Conservation (phyloP, 495 filamentous ascomycete species). For the Penicillium goetzii region DNA sequence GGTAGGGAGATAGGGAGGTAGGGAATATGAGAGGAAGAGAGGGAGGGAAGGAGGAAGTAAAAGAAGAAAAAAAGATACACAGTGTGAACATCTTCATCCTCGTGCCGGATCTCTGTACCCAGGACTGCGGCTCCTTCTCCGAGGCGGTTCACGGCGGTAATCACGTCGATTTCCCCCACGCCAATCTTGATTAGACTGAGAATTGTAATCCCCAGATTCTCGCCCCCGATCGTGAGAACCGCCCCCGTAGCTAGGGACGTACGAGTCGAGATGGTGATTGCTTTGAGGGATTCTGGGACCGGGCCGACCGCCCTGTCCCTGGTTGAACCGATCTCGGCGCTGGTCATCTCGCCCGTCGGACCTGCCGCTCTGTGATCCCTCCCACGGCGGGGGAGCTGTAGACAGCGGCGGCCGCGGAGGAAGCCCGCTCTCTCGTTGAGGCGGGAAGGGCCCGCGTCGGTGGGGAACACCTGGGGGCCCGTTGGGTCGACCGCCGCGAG, state of each 20-base stretch:
- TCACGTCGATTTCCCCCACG: slow-evolving; percentile 35
- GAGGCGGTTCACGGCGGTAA: slow-evolving; percentile 38
- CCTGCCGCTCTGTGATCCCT: slow-evolving; percentile 31
- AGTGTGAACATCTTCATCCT: slow-evolving; percentile 9
- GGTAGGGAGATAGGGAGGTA: not conserved
- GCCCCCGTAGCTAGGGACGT: slow-evolving; percentile 42
- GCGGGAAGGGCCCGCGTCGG: slow-evolving; percentile 34
- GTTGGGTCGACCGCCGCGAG: slow-evolving; percentile 33
- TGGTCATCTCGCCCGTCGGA: slow-evolving; percentile 34
- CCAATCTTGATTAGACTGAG: slow-evolving; percentile 28
- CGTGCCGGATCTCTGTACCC: slow-evolving; percentile 31
- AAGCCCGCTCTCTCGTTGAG: slow-evolving; percentile 39
- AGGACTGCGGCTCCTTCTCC: slow-evolving; percentile 49
- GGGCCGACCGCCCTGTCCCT: slow-evolving; percentile 25
- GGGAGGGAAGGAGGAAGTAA: not conserved
- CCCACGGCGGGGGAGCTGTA: slow-evolving; percentile 35
- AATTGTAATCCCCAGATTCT: slow-evolving; percentile 26
- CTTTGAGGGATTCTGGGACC: slow-evolving; percentile 31
- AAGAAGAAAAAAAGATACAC: not conserved
- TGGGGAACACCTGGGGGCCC: slow-evolving; percentile 25
- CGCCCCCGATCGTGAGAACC: slow-evolving; percentile 30
- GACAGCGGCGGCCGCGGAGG: slow-evolving; percentile 45
- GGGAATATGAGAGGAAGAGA: not conserved
- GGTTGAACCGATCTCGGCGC: slow-evolving; percentile 36
- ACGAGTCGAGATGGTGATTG: slow-evolving; percentile 40